Base-by-base conservation (phyloP, 2,329 filamentous ascomycete genomes). In the Cladobotryum mycophilum region DNA sequence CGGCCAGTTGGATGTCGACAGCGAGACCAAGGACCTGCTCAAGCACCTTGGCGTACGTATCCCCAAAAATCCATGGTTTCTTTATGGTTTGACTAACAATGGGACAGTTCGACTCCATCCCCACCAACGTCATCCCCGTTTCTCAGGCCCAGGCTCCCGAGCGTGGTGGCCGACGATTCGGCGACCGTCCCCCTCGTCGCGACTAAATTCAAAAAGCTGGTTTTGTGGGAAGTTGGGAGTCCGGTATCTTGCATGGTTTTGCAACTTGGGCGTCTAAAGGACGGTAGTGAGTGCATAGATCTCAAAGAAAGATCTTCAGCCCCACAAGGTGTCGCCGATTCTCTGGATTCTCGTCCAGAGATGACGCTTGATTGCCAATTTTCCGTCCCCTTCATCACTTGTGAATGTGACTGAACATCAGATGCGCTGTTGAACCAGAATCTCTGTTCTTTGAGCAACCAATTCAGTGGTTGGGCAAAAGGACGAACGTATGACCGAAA, bases 11-110 rank as follows among this genome's bases (percentile, higher is more conserved):
- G 92, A 97, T 67, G 88, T 96, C 70, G 93, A 99, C 73, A 76
- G 82, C 74, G 93, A 99, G 81, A 99, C 93, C 74, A 97, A 96
- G 86, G 93, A 97, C 71, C 81, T 99, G 67, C 84, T 99, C 71
- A 99, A 99, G 89, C 89, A 86, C 82, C 83, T 99, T 67, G 93
- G 93, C 76, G 91, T 96, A 92, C 67, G 91, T 91, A 67, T 38
- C 41, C 9, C 13, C 13, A 25, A 3, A 44, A 20, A 3, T 17
- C 4, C 15, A 15, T 36, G 3, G 14, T 17, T 38, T 34, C 5
- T 0, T 7, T 8, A 13, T 12, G 18, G n/a, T 12, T 47, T 53
- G 35, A 50, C 51, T 35, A 14, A 11, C 12, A 36, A 40, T 25
- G 4, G 5, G 13, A 12, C 66, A 96, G 91, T 99, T 99, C 81